Conservation (phyloP, 2,329 filamentous ascomycete genomes). For the Monilinia polystroma region DNA sequence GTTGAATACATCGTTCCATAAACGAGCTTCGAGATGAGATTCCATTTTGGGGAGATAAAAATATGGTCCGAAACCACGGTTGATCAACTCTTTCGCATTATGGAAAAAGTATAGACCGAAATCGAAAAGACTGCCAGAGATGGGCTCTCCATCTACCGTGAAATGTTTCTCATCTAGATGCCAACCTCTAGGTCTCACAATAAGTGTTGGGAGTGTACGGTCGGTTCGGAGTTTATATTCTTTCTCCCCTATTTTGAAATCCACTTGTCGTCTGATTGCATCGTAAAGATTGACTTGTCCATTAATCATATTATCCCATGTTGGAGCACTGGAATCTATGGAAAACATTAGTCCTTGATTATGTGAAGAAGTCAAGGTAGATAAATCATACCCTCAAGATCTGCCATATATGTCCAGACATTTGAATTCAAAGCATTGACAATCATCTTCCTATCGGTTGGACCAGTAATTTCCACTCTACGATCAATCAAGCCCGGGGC, state of each 20-base stretch:
- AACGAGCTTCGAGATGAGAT: slow-evolving; percentile 90
- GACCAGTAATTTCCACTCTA: slow-evolving; percentile 94
- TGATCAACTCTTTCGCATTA: slow-evolving; percentile 87
- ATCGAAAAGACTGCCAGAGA: slow-evolving; percentile 90
- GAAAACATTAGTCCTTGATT: slow-evolving; percentile 17
- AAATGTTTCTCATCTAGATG: slow-evolving; percentile 98
- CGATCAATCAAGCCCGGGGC: slow-evolving; percentile 92
- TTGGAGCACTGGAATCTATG: slow-evolving; percentile 87
- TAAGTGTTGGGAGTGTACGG: slow-evolving; percentile 81
- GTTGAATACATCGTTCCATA: slow-evolving; percentile 99
- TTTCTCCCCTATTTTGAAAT: slow-evolving; percentile 94
- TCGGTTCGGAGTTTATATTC: slow-evolving; percentile 97
- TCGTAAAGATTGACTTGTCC: slow-evolving; percentile 98
- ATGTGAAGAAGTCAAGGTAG: neutral
- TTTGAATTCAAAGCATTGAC: slow-evolving; percentile 95
- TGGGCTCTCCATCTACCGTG: slow-evolving; percentile 90
- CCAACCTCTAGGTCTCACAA: slow-evolving; percentile 94
- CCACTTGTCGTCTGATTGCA: slow-evolving; percentile 86
- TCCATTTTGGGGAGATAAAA: slow-evolving; percentile 99
- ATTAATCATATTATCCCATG: slow-evolving; percentile 99
- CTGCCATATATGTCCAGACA: slow-evolving; percentile 99
- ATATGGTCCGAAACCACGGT: slow-evolving; percentile 85
- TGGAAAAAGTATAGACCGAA: slow-evolving; percentile 99
- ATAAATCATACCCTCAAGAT: slow-evolving; percentile 77
- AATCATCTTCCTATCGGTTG: slow-evolving; percentile 98